Evolutionary conservation across 345 rosid genomes (phyloP), one percentile per base, ranked within the genome.

Genomic region (Litchi chinensis): DNA sequence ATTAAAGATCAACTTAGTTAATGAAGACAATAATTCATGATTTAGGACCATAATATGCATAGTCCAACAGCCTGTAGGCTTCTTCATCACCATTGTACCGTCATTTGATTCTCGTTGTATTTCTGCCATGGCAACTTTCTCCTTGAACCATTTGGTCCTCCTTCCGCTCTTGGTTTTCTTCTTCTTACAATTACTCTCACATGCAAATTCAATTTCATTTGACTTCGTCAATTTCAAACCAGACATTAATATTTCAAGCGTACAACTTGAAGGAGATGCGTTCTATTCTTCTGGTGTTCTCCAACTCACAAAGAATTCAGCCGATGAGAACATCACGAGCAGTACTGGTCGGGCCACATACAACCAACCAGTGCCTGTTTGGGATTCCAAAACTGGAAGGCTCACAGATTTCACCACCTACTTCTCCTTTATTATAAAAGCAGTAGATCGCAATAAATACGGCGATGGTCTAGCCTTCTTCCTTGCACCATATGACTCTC

Each of bases 381-480:
- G 91, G 92, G 90, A 88, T 62, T 77, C 86, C 28, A 77, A 71
- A 21, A 79, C 87, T 2, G 26, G 86, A 40, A 62, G 13, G 79
- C 76, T 91, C 24, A 50, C 89, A 4, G 91, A 91, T 63, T 91
- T 91, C 86, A 73, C 22, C 50, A 82, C 94, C 11, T 88, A 83
- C 13, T 91, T 89, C 84, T 43, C 85, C 76, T 91, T 91, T 64
- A 21, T 7, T 16, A 70, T 89, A 22, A 3, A 3, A 9, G 80
- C 87, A 1, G 0, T 50, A 16, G 13, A 77, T 46, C 1, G 6
- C 0, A 5, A 26, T 3, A 2, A 1, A 1, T 79, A 73, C 48
- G 94, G 92, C 6, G 89, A 88, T 9, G 92, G 91, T 4, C 77
- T 91, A 15, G 43, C 91, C 24, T 89, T 91, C 78, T 88, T 86